Conservation (phyloP, 768 basidiomycete species). For the Lactarius quietus region DNA sequence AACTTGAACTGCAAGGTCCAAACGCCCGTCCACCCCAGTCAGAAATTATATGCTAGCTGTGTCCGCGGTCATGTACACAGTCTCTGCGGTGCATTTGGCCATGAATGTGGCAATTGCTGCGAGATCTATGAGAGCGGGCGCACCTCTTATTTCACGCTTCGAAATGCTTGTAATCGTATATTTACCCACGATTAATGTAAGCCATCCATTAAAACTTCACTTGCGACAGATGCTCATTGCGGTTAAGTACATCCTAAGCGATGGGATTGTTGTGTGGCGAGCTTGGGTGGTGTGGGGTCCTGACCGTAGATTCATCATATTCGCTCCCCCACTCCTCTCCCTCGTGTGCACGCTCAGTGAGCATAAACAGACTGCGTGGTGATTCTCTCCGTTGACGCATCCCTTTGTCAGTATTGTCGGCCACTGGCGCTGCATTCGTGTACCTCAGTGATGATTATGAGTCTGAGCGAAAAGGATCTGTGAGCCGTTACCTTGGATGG, state of each 20-base stretch:
- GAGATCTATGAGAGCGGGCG: neutral
- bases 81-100: conserved; percentile 6
- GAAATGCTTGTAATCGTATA: neutral
- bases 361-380: neutral
- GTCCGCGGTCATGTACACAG: conserved; percentile 2
- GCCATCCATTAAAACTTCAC: neutral
- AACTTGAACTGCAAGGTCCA: neutral
- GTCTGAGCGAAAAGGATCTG: neutral
- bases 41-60: neutral
- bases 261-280: conserved; percentile 18
- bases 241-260: conserved; percentile 5
- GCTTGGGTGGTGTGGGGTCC: conserved; percentile 14
- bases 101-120: neutral
- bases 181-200: conserved; percentile 6
- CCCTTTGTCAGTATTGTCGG: neutral
- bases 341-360: conserved; percentile 10
- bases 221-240: neutral
- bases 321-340: neutral
- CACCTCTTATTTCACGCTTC: neutral
- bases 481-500: neutral
- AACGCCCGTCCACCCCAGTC: neutral
- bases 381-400: neutral
- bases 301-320: neutral
- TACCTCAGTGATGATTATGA: neutral
- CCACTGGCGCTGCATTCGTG: neutral